Evolutionary conservation across 371 early-diverging fungal species (phyloP), one percentile per base, ranked within the genome.

Genomic region (Mucor lusitanicus): DNA sequence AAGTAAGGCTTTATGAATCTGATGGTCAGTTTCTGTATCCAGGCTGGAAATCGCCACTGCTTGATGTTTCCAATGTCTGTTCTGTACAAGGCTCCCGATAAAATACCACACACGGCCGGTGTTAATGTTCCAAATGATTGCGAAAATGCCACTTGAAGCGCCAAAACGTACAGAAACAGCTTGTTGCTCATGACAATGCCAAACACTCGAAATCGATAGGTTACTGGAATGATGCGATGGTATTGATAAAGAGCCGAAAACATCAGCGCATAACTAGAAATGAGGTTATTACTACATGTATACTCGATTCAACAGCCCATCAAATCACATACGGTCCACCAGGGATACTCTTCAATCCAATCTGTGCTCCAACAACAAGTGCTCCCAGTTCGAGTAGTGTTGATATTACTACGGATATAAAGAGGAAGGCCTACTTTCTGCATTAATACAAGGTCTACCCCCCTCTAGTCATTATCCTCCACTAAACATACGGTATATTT

Each of bases 181-280:
- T 91, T 90, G 70, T 93, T 87, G 40, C 78, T 88, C 64, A 89
- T 76, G 1, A 80, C 79, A 17, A 89, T 46, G 1, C 92, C 90
- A 71, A 91, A 82, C 23, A 91, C 71, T 28, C 85, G 78, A 67
- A 90, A 89, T 54, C 83, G 77, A 60, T 88, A 88, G 3, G 83
- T 86, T 6, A 80, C 78, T 1, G 91, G 91, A 21, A 91, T 80
- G 3, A 85, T 69, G 13, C 73, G 69, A 56, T 86, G 75, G 61
- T 86, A 93, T 56, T 87, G 87, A 58, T 86, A 91, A 11, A 90
- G 69, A 3, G 81, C 80, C 3, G 90, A 85, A 71, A 90, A 90
- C 11, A 91, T 58, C 11, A 88, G 35, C 0, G 88, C 91, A 67
- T 85, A 91, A 0, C 83, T 83, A 59, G 0, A 13, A 27, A 27